Evolutionary conservation across 768 basidiomycete genomes (phyloP).

Genomic region (Cystofilobasidium bisporidii): DNA sequence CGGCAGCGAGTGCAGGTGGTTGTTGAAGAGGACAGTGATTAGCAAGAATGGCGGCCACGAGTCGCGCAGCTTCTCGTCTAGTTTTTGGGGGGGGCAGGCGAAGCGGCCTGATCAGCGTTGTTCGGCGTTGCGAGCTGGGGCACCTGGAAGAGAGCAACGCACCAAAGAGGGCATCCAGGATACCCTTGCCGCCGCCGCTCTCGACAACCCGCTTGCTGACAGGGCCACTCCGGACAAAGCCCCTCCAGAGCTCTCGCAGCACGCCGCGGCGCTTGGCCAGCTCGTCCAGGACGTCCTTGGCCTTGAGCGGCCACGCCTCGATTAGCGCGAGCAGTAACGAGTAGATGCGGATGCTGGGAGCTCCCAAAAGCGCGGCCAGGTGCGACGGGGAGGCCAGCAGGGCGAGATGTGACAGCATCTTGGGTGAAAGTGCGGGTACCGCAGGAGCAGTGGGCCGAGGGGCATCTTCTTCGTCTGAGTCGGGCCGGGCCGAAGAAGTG

Average conservation of each 20-base stretch:
- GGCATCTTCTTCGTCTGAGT: conserved; percentile 23
- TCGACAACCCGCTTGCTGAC: conserved; percentile 18
- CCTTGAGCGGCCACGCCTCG: conserved; percentile 52
- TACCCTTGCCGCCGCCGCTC: conserved; percentile 10
- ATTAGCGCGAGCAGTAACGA: conserved; percentile 54
- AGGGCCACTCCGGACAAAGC: conserved; percentile 41
- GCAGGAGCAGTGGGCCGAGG: conserved; percentile 39
- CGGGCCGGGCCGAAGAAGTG: neutral
- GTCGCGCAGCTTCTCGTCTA: conserved; percentile 46
- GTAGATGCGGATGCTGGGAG: conserved; percentile 42
- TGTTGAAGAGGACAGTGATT: conserved; percentile 69
- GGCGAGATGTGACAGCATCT: conserved; percentile 55
- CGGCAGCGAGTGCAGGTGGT: conserved; percentile 78
- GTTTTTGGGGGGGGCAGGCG: too few relatives aligned
- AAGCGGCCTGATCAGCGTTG: too few relatives aligned
- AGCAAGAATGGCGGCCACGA: conserved; percentile 66
- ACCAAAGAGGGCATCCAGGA: conserved; percentile 11
- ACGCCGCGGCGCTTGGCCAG: conserved; percentile 53
- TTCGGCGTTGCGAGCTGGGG: too few relatives aligned
- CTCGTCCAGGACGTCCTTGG: conserved; percentile 51
- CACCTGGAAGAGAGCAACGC: conserved; percentile 6
- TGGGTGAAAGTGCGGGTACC: conserved; percentile 36
- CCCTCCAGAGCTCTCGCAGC: conserved; percentile 65
- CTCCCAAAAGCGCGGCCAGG: conserved; percentile 43
- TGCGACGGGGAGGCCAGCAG: conserved; percentile 47